Evolutionary conservation across 768 basidiomycete species (phyloP).

Genomic region (Paxillus ammoniavirescens): DNA sequence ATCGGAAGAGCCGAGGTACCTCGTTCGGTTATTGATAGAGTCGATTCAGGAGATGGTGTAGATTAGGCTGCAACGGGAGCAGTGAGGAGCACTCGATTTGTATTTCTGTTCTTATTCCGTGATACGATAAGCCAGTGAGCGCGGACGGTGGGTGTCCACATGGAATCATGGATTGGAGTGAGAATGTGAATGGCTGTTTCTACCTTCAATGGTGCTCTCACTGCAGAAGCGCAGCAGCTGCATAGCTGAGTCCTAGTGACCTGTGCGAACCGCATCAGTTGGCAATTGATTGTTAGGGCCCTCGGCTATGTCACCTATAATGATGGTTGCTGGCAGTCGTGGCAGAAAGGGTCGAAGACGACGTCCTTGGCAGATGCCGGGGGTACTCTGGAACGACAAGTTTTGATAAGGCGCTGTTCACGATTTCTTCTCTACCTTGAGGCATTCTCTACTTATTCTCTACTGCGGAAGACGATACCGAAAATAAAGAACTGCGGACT

Average conservation of each 20-base stretch:
- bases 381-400: no score
- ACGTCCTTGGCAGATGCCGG: no score
- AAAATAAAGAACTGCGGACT: slow-evolving; percentile 1
- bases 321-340: no score
- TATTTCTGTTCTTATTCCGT: not conserved
- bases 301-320: no score
- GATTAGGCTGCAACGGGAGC: not conserved
- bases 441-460: not conserved
- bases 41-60: slow-evolving; percentile 8
- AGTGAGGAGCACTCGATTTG: slow-evolving; percentile 9
- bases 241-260: no score
- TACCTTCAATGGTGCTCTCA: not conserved
- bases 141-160: not conserved
- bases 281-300: no score
- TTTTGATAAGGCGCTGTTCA: no score
- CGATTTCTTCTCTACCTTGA: not conserved
- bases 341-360: no score
- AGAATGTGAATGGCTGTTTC: not conserved
- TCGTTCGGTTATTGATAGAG: slow-evolving; percentile 24
- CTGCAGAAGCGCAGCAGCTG: not conserved
- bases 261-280: no score
- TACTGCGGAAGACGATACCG: slow-evolving; percentile 17
- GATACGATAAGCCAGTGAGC: not conserved
- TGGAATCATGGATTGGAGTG: not conserved
- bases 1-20: slow-evolving; percentile 47